phyloP scores from a whole-genome alignment of 495 filamentous ascomycete species.

The Aspergillus ostianus region DNA sequence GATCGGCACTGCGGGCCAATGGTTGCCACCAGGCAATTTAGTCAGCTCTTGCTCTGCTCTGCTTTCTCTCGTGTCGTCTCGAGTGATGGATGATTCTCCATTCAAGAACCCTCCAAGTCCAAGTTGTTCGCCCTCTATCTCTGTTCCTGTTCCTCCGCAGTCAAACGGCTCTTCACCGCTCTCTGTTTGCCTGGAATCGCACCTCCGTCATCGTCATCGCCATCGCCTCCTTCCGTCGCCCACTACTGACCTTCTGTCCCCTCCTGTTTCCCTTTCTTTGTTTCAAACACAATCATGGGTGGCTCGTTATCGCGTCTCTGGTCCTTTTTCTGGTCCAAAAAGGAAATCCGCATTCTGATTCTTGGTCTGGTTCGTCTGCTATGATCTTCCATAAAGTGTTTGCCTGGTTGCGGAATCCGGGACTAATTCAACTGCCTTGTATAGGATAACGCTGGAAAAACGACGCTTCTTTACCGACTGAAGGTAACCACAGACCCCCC shows the following conservation, averaged over 20 bases:
- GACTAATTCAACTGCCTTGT: slow-evolving; percentile 23
- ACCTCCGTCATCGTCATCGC: not conserved
- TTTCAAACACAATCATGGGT: slow-evolving; percentile 61
- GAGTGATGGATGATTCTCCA: not conserved
- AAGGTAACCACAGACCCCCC: slow-evolving; percentile 61
- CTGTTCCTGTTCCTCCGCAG: no score
- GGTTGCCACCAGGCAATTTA: slow-evolving; percentile 31
- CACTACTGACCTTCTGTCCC: not conserved
- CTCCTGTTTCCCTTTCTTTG: slow-evolving; percentile 4
- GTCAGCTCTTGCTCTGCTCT: slow-evolving; percentile 14
- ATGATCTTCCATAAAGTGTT: slow-evolving; percentile 3
- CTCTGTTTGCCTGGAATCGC: not conserved
- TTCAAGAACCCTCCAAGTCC: not conserved
- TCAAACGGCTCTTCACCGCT: not conserved
- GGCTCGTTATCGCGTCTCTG: slow-evolving; percentile 72
- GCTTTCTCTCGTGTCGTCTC: not conserved
- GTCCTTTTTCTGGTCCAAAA: slow-evolving; percentile 83
- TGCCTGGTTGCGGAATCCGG: slow-evolving; percentile 6
- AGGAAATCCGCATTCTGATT: slow-evolving; percentile 96
- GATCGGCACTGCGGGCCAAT: slow-evolving; percentile 20
- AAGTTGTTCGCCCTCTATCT: not conserved
- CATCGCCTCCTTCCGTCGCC: not conserved
- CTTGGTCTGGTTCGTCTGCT: slow-evolving; percentile 74
- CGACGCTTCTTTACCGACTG: slow-evolving; percentile 90
- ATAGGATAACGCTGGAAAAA: slow-evolving; percentile 98